Conservation (phyloP, 2,329 filamentous ascomycete species). For the Sporothrix protearum region DNA sequence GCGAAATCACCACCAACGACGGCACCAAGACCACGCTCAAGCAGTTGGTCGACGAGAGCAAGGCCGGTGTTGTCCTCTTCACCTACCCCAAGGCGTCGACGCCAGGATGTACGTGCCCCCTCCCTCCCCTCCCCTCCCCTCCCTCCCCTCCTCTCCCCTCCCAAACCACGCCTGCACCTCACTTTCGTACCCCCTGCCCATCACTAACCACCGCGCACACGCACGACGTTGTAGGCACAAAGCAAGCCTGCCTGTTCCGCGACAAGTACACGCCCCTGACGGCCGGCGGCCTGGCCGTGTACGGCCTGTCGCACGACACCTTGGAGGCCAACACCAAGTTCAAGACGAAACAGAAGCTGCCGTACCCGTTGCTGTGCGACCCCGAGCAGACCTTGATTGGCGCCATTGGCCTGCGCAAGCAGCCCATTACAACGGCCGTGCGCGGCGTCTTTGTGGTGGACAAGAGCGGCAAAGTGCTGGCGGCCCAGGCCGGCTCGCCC, state of each 20-base stretch:
- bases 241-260: slow-evolving; percentile 88
- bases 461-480: slow-evolving; percentile 71
- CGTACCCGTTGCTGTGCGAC: slow-evolving; percentile 86
- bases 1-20: slow-evolving; percentile 80
- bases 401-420: slow-evolving; percentile 87
- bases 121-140: no score
- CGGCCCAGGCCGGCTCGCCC: slow-evolving; percentile 71
- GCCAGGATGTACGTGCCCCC: slow-evolving; percentile 72
- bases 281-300: slow-evolving; percentile 76
- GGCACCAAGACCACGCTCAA: slow-evolving; percentile 76
- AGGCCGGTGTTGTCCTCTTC: slow-evolving; percentile 83
- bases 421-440: slow-evolving; percentile 66
- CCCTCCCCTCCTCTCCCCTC: no score
- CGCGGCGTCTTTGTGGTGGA: slow-evolving; percentile 86
- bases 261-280: slow-evolving; percentile 76
- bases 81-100: slow-evolving; percentile 95
- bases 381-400: slow-evolving; percentile 67
- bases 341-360: slow-evolving; percentile 84
- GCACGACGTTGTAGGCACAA: slow-evolving; percentile 69
- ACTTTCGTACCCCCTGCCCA: no score
- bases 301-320: slow-evolving; percentile 82
- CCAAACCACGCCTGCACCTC: no score
- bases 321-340: slow-evolving; percentile 91
- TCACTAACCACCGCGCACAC: no score
- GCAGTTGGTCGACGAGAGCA: slow-evolving; percentile 76